Evolutionary conservation across 805 yeast genomes (phyloP).

Genomic region (Trichomonascus vanleenenianus): DNA sequence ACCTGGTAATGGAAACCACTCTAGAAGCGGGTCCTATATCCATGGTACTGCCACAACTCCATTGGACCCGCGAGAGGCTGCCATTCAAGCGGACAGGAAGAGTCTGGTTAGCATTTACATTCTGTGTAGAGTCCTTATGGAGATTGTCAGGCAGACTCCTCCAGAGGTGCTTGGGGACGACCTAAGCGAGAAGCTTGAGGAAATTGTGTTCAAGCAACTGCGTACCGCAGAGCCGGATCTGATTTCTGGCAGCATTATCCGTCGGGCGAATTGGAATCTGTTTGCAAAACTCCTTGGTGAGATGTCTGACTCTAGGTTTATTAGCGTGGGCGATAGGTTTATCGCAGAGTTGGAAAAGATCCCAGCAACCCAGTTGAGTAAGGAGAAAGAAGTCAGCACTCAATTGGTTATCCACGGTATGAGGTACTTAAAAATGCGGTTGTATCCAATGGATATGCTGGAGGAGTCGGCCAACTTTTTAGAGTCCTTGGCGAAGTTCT

Average conservation of each 20-base stretch:
- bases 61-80: slow-evolving; percentile 37
- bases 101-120: slow-evolving; percentile 82
- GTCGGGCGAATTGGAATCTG: slow-evolving; percentile 90
- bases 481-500: slow-evolving; percentile 79
- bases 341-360: slow-evolving; percentile 85
- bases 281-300: slow-evolving; percentile 84
- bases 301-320: slow-evolving; percentile 78
- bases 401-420: slow-evolving; percentile 83
- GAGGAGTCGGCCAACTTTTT: slow-evolving; percentile 93
- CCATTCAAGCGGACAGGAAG: slow-evolving; percentile 79
- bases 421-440: slow-evolving; percentile 71
- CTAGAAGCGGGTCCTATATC: slow-evolving; percentile 6
- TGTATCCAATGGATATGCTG: slow-evolving; percentile 80
- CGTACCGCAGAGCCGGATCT: slow-evolving; percentile 76
- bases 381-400: slow-evolving; percentile 51
- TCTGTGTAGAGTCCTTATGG: slow-evolving; percentile 84
- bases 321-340: slow-evolving; percentile 87
- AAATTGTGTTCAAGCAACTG: slow-evolving; percentile 84
- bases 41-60: not conserved
- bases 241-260: slow-evolving; percentile 58
- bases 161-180: slow-evolving; percentile 68
- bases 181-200: slow-evolving; percentile 77
- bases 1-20: slow-evolving; percentile 31
- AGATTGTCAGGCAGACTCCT: slow-evolving; percentile 83
- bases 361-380: slow-evolving; percentile 38